Base-by-base conservation (phyloP, 2,329 filamentous ascomycete genomes). In the Aspergillus proliferans region DNA sequence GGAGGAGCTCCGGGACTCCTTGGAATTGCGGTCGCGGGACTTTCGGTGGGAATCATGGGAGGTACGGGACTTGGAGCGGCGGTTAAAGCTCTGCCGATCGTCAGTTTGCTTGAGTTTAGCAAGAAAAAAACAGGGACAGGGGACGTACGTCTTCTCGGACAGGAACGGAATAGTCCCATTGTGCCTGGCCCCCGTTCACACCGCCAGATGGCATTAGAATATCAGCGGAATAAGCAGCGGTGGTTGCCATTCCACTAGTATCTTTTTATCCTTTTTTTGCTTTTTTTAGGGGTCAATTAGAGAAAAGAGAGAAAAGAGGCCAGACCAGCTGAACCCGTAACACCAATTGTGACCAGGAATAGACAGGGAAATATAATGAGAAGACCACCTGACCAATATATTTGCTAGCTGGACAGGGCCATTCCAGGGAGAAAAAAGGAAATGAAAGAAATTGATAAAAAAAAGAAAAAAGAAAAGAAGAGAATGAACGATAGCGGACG, bases 141-240 rank as follows among this genome's bases (percentile, higher is more conserved):
- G 26, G 33, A 67, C 67, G 51, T 60, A 72, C 69, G 55, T 69
- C 66, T 33, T 58, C 58, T 41, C 57, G 57, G 41, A 68, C 50
- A 10, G 68, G 66, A 45, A 70, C 67, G 14, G 66, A 59, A 48
- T 62, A 70, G 14, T 71, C 68, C 69, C 69, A 72, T 53, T 63
- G 65, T 39, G 55, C 53, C 46, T 60, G 59, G 50, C 52, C 55
- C 46, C 53, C 60, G 50, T 66, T 66, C 51, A 64, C 58, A 46
- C 54, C 62, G 57, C 60, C 56, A 51, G 68, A 56, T 47, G 68
- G 65, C 55, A 63, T 56, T 66, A 70, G 61, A 57, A 65, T 60
- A 65, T 71, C 69, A 57, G 65, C 56, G 43, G 68, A 64, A 58
- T 66, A 68, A 36, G 67, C 57, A 47, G 62, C 67, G 50, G 69